Conservation (phyloP, 1,284 basidiomycete species). For the Wolfiporia cocos region DNA sequence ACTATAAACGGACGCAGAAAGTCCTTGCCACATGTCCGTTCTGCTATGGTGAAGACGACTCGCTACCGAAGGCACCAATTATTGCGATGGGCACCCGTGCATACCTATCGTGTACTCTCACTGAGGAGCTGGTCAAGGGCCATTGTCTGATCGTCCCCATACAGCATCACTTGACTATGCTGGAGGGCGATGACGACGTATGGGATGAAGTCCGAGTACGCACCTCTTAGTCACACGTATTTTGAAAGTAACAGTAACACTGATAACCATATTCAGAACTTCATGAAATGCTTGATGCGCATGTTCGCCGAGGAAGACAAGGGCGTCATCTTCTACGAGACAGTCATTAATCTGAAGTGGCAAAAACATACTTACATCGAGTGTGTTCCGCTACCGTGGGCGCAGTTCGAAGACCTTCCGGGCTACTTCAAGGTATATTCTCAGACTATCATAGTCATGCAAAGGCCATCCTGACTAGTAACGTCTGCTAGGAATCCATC, state of each 20-base stretch:
- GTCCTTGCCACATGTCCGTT: slow-evolving; percentile 83
- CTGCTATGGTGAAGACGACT: slow-evolving; percentile 87
- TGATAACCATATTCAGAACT: slow-evolving; percentile 61
- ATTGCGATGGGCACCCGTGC: slow-evolving; percentile 87
- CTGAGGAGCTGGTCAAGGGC: slow-evolving; percentile 82
- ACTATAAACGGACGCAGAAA: slow-evolving; percentile 93
- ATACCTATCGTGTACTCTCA: slow-evolving; percentile 84
- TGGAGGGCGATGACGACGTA: slow-evolving; percentile 96
- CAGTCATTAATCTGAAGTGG: slow-evolving; percentile 77
- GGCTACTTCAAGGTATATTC: slow-evolving; percentile 87
- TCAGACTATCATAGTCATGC: too few relatives aligned
- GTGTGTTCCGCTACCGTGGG: slow-evolving; percentile 85
- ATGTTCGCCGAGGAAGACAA: slow-evolving; percentile 89
- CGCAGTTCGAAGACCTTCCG: slow-evolving; percentile 79
- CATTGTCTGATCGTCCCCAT: slow-evolving; percentile 96
- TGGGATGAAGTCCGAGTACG: slow-evolving; percentile 94
- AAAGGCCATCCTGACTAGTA: neutral
- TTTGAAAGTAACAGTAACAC: too few relatives aligned
- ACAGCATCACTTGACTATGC: slow-evolving; percentile 85
- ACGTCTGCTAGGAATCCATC: slow-evolving; percentile 72
- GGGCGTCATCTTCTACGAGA: slow-evolving; percentile 93
- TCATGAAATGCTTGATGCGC: slow-evolving; percentile 97
- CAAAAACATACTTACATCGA: slow-evolving; percentile 94
- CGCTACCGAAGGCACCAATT: slow-evolving; percentile 78
- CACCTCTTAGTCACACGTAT: slow-evolving; percentile 14